Evolutionary conservation across 257 asterid species (phyloP).

Genomic region (Ophiorrhiza pumila): DNA sequence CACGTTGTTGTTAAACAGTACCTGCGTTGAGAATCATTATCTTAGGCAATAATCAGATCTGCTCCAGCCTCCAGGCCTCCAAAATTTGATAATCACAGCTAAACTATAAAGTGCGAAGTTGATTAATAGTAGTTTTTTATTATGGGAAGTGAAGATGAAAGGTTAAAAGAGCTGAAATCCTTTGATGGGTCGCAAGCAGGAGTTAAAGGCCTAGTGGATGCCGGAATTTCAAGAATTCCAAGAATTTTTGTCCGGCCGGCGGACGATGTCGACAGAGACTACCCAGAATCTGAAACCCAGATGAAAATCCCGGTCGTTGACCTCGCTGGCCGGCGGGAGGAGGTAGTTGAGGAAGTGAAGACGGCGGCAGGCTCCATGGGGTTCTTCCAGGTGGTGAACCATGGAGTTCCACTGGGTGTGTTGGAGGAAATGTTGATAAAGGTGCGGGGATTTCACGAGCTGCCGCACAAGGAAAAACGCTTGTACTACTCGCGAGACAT

Average conservation of each 20-base stretch:
- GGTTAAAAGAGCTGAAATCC: slow-evolving; percentile 13
- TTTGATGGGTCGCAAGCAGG: slow-evolving; percentile 20
- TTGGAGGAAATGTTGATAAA: slow-evolving; percentile 14
- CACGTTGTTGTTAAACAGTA: too few relatives aligned
- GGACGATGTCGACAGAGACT: slow-evolving; percentile 12
- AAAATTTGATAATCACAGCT: background rate
- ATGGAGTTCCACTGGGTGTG: slow-evolving; percentile 7
- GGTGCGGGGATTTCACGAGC: slow-evolving; percentile 16
- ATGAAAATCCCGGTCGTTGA: slow-evolving; percentile 20
- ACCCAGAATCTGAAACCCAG: slow-evolving; percentile 13
- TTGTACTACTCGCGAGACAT: background rate
- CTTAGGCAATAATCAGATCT: too few relatives aligned
- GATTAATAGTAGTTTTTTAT: background rate
- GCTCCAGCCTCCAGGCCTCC: background rate
- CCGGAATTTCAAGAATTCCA: slow-evolving; percentile 20
- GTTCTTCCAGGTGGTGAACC: slow-evolving; percentile 22
- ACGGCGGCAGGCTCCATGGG: slow-evolving; percentile 17
- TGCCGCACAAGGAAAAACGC: slow-evolving; percentile 7
- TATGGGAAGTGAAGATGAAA: background rate
- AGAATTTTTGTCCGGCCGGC: slow-evolving; percentile 13
- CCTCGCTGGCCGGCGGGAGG: slow-evolving; percentile 9
- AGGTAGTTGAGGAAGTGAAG: slow-evolving; percentile 12
- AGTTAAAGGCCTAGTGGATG: slow-evolving; percentile 20
- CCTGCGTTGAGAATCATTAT: too few relatives aligned
- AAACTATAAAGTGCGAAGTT: too few relatives aligned